Conservation (phyloP, 805 yeast species). For the Suhomyces faveliae region DNA sequence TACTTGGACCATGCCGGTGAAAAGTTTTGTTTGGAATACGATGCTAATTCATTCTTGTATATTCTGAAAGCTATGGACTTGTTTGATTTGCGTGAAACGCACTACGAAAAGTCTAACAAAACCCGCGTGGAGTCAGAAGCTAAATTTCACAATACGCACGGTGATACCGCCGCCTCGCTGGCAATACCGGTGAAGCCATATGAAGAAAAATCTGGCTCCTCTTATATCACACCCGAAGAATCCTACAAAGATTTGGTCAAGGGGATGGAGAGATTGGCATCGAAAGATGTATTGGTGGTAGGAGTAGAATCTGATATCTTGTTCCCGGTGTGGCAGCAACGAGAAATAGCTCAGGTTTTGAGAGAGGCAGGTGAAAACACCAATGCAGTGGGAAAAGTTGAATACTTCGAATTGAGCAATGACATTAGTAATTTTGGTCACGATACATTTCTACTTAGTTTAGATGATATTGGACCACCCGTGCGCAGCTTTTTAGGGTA, state of each 20-base stretch:
- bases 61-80: constrained; percentile 93
- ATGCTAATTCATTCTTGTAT: constrained; percentile 84
- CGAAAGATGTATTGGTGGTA: constrained; percentile 68
- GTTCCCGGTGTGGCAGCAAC: constrained; percentile 94
- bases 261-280: constrained; percentile 64
- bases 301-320: constrained; percentile 93
- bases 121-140: constrained; percentile 41
- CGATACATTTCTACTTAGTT: constrained; percentile 81
- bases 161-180: constrained; percentile 10
- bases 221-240: constrained; percentile 52
- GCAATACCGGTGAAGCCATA: constrained; percentile 53
- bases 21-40: constrained; percentile 87
- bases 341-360: constrained; percentile 69
- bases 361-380: constrained; percentile 33
- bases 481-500: constrained; percentile 55
- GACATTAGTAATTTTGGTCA: constrained; percentile 85
- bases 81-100: constrained; percentile 67
- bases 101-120: constrained; percentile 42
- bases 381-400: constrained; percentile 11
- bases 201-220: constrained; percentile 48
- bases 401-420: constrained; percentile 70
- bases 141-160: background rate
- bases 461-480: constrained; percentile 78
- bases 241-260: constrained; percentile 56
- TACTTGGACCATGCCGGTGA: constrained; percentile 94